Evolutionary conservation across 2,329 filamentous ascomycete species (phyloP).

Genomic region (Hortaea werneckii): DNA sequence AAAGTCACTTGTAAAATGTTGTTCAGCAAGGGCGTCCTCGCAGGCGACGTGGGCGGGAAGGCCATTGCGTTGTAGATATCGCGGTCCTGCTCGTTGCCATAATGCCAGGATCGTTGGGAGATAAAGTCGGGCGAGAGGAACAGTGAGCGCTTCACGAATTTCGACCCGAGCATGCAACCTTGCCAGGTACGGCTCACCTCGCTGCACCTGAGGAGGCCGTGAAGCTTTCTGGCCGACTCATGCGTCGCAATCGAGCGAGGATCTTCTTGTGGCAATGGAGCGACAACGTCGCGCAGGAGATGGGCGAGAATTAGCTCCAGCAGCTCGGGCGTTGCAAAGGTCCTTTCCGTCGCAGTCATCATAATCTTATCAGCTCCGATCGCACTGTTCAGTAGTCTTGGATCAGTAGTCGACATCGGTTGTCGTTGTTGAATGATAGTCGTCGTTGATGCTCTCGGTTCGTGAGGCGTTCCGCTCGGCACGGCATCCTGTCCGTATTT

Average conservation of each 20-base stretch:
- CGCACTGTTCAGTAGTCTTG: no score
- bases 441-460: no score
- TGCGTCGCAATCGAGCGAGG: conserved; percentile 12
- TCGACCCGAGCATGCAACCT: conserved; percentile 8
- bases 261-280: conserved; percentile 10
- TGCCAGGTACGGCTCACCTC: conserved; percentile 12
- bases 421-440: no score
- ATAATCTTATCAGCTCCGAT: no score
- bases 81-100: neutral
- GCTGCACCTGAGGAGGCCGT: conserved; percentile 7
- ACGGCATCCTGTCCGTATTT: no score
- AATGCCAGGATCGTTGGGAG: conserved; percentile 4
- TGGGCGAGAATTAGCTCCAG: conserved; percentile 12
- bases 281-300: conserved; percentile 6
- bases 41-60: neutral
- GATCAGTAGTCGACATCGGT: no score
- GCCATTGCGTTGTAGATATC: neutral
- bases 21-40: conserved; percentile 10
- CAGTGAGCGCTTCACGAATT: conserved; percentile 7
- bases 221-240: conserved; percentile 6
- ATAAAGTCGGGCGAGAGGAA: conserved; percentile 10
- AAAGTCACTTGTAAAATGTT: conserved; percentile 14
- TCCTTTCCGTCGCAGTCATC: conserved; percentile 1
- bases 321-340: conserved; percentile 14
- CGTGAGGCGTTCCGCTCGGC: no score